phyloP scores from a whole-genome alignment of 352 stramenopile genomes.

The Globisporangium nodosum region DNA sequence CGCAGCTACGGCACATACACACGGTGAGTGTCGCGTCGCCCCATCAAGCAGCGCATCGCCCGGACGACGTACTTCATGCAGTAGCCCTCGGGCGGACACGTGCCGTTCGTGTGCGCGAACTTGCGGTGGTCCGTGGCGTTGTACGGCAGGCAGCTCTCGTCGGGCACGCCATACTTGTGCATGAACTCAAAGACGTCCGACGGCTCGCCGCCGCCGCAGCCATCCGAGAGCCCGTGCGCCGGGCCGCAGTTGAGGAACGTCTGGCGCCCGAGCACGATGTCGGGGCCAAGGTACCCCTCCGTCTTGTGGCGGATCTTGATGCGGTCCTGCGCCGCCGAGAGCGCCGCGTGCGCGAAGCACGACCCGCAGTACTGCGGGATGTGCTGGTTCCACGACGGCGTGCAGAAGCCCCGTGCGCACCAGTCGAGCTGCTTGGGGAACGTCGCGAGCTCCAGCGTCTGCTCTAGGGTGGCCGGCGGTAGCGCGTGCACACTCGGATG shows the following conservation, averaged over 20 bases:
- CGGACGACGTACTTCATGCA: conserved; percentile 44
- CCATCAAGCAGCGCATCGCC: neutral
- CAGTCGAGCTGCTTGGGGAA: conserved; percentile 79
- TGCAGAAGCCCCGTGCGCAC: conserved; percentile 57
- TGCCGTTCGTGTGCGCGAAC: conserved; percentile 43
- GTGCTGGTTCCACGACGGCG: conserved; percentile 67
- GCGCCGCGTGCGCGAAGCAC: conserved; percentile 62
- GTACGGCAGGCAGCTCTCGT: conserved; percentile 58
- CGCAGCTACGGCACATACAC: conserved; percentile 38
- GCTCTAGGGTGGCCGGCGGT: conserved; percentile 20
- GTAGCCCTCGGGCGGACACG: conserved; percentile 52
- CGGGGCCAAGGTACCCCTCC: conserved; percentile 31
- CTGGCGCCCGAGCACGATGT: conserved; percentile 56
- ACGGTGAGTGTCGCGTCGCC: conserved; percentile 5
- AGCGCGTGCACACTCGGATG: conserved; percentile 29
- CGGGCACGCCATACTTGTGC: conserved; percentile 43
- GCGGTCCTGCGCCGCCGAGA: conserved; percentile 47
- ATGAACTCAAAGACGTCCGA: conserved; percentile 63
- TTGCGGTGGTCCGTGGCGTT: conserved; percentile 55
- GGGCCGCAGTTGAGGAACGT: conserved; percentile 61
- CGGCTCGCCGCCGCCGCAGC: conserved; percentile 51
- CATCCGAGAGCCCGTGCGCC: conserved; percentile 43
- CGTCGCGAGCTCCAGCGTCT: conserved; percentile 30
- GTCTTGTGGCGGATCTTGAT: conserved; percentile 62
- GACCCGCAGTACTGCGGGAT: conserved; percentile 73